Evolutionary conservation across 352 stramenopile genomes (phyloP), one percentile per base, ranked within the genome.

Genomic region (Aphanomyces euteiches): DNA sequence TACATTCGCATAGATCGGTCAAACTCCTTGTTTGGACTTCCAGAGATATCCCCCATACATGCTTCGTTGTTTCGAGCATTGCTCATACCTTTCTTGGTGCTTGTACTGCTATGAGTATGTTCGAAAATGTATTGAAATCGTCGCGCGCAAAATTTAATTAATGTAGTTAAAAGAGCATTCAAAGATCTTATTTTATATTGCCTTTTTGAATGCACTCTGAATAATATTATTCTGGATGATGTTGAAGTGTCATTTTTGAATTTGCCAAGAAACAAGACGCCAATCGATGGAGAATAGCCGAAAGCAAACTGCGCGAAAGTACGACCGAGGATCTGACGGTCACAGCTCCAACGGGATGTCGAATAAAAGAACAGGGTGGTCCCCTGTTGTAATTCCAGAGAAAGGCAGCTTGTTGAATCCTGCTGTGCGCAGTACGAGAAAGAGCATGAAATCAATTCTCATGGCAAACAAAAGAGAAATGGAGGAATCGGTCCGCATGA

Each of bases 401-500:
- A 41, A 39, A 13, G 8, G 17, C 39, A 12, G 10, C 7, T 37
- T 15, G 7, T n/a, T 61, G 5, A 39, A 40, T 40, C 54, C 54
- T 19, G 17, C 43, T 19, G 37, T 61, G 17, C 54, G 54, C 13
- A 39, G 34, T n/a, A 37, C 54, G 54, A 61, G 10, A 37, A 61
- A 61, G 54, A 61, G 10, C 10, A 17, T 61, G 54, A 61, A 61
- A 37, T 28, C 54, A 40, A 28, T 40, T 3, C 54, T 61, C 7
- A 7, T 61, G 7, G 21, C 54, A 12, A 60, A 36, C 8, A 70
- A 61, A 39, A 37, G 28, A 38, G 13, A 63, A 19, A 40, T 70
- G 19, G 64, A 70, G 34, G 43, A 70, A 15, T 41, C 64, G 37
- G 50, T 70, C 38, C 64, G 64, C 10, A 17, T 63, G 28, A 54